Conservation (phyloP, 2,329 filamentous ascomycete genomes). For the Blastomyces gilchristii region DNA sequence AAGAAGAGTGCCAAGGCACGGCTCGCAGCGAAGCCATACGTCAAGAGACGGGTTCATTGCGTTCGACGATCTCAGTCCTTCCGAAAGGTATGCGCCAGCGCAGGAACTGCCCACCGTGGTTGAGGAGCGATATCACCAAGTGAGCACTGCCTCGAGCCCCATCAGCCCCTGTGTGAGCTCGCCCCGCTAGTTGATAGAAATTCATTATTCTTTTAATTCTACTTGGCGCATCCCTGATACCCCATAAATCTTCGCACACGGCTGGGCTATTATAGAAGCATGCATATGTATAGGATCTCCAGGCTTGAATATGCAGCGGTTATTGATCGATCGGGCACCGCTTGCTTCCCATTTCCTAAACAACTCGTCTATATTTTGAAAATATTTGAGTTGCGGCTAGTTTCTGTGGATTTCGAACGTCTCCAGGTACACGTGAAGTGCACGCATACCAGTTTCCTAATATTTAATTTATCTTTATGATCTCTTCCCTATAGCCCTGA, state of each 20-base stretch:
- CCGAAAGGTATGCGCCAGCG: neutral
- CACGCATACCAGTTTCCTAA: neutral
- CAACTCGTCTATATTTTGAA: neutral
- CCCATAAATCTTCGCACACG: neutral
- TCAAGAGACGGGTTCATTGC: neutral
- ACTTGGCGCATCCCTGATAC: neutral
- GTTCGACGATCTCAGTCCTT: neutral
- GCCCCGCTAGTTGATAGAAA: neutral
- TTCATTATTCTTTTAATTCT: neutral
- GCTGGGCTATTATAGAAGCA: neutral
- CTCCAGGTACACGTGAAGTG: neutral
- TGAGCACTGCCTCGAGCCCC: neutral
- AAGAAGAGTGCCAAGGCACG: neutral
- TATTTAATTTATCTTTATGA: neutral
- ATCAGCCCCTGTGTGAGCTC: conserved; percentile 3
- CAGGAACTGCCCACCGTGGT: conserved; percentile 3
- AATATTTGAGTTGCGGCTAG: neutral
- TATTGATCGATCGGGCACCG: neutral
- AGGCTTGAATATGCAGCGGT: neutral
- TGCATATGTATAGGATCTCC: neutral
- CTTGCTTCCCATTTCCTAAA: neutral
- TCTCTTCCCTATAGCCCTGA: too few relatives aligned
- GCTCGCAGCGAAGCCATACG: neutral
- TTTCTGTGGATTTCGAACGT: neutral
- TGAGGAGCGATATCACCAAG: neutral